These are phyloP conservation scores for Lentinula raphanica DNA, from an alignment of 768 basidiomycete species.

Conservation along the genomic window DNA sequence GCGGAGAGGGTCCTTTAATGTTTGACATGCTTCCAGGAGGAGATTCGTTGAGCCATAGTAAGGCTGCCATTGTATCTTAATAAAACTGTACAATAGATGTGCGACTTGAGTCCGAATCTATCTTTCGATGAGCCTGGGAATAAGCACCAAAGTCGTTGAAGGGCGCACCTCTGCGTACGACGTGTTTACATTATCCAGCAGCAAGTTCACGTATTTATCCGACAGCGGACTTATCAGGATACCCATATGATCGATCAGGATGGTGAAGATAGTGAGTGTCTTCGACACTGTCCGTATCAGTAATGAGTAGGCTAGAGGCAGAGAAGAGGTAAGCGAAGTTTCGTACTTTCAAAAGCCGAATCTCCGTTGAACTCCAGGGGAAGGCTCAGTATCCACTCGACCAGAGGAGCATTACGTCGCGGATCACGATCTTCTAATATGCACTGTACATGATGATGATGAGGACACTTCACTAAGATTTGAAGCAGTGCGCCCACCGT, in stretches of 20 bases:
- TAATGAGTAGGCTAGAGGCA: constrained; percentile 7
- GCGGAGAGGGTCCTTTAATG: constrained; percentile 50
- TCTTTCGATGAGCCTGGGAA: neutral
- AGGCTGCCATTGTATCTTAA: constrained; percentile 64
- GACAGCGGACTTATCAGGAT: constrained; percentile 61
- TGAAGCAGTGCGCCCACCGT: constrained; percentile 32
- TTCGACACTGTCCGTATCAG: constrained; percentile 58
- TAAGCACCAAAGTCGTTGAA: neutral
- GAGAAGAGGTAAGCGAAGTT: neutral
- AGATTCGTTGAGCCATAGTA: constrained; percentile 50
- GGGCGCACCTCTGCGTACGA: constrained; percentile 74
- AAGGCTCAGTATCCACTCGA: constrained; percentile 72
- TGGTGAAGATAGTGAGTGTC: constrained; percentile 58
- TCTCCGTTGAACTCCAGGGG: constrained; percentile 80
- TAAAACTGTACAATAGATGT: constrained; percentile 53
- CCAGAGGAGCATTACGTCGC: constrained; percentile 63
- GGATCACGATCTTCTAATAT: constrained; percentile 71
- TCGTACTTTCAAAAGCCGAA: constrained; percentile 81
- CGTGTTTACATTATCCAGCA: constrained; percentile 73
- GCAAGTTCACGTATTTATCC: constrained; percentile 63
- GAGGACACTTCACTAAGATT: constrained; percentile 1
- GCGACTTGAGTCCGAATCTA: constrained; percentile 71
- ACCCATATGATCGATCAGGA: constrained; percentile 61
- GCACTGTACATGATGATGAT: constrained; percentile 31
- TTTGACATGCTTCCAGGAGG: constrained; percentile 52